phyloP scores from a whole-genome alignment of 75 land plant genomes.

The Picea sitchensis region DNA sequence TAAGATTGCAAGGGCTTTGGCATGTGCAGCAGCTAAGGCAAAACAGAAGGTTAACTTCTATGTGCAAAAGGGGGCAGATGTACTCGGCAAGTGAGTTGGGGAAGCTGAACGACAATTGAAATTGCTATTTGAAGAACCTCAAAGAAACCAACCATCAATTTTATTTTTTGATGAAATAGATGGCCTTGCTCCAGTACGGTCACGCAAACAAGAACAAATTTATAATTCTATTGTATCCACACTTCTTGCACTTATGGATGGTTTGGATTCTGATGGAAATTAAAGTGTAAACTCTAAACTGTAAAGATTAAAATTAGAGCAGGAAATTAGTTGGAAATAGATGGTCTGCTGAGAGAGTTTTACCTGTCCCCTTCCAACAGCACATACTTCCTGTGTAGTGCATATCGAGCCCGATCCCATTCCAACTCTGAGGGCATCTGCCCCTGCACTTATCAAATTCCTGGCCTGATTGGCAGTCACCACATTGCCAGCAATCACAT shows the following conservation, averaged over 20 bases:
- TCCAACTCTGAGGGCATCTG: conserved; percentile 93
- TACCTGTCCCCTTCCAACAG: conserved; percentile 99
- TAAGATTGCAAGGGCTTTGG: conserved; percentile 87
- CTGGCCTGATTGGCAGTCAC: conserved; percentile 76
- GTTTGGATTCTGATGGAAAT: conserved; percentile 60
- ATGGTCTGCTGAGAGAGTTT: not conserved
- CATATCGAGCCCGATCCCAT: conserved; percentile 99
- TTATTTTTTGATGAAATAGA: conserved; percentile 99
- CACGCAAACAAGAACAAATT: conserved; percentile 97
- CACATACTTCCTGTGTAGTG: conserved; percentile 98
- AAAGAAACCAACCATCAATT: conserved; percentile 94
- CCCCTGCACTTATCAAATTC: conserved; percentile 88
- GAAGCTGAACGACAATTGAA: conserved; percentile 97
- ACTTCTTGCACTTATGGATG: conserved; percentile 97
- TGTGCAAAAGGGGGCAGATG: conserved; percentile 99
- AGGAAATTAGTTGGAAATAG: no score
- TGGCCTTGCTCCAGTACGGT: conserved; percentile 97
- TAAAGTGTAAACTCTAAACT: no score
- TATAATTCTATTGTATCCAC: conserved; percentile 99
- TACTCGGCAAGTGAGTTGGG: conserved; percentile 98
- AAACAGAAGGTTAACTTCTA: conserved; percentile 97
- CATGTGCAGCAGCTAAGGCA: conserved; percentile 95
- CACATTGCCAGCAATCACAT: conserved; percentile 91
- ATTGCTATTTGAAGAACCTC: conserved; percentile 98
- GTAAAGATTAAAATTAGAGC: no score